Percentiles rank a stretch among this genome's conserved stretches.
Conservation (phyloP, 768 basidiomycete species). For the Phlebiopsis flavidoalba region DNA sequence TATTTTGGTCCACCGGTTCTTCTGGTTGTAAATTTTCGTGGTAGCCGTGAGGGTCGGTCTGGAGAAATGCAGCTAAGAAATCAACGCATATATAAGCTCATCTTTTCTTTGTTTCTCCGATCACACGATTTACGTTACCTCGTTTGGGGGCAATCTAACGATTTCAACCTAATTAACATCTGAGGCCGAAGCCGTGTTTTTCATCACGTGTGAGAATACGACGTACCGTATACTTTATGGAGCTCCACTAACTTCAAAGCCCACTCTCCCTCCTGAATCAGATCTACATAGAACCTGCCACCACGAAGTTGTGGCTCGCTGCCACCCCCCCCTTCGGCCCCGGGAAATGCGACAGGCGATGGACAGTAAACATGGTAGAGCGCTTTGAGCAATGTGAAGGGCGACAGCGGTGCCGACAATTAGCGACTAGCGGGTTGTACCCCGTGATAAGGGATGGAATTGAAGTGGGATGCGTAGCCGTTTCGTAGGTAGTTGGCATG, state of each 20-base stretch:
- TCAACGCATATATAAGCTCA: too few relatives aligned
- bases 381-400: not conserved
- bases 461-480: too few relatives aligned
- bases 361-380: slow-evolving; percentile 5
- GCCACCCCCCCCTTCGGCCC: slow-evolving; percentile 3
- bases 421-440: not conserved
- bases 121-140: slow-evolving; percentile 21
- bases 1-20: slow-evolving; percentile 31
- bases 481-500: too few relatives aligned
- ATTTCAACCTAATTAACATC: too few relatives aligned
- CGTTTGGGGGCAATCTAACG: slow-evolving; percentile 34
- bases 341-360: not conserved
- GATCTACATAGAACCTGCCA: not conserved
- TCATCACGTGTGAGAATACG: too few relatives aligned
- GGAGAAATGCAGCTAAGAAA: slow-evolving; percentile 36
- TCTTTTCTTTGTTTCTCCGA: not conserved
- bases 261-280: not conserved
- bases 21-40: slow-evolving; percentile 33
- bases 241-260: not conserved
- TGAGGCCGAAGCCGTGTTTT: too few relatives aligned
- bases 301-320: not conserved
- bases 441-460: not conserved
- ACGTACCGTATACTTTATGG: not conserved
- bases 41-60: slow-evolving; percentile 33
- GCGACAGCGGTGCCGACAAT: not conserved